Base-by-base conservation (phyloP, 1,284 basidiomycete genomes). In the Ustilago tritici region DNA sequence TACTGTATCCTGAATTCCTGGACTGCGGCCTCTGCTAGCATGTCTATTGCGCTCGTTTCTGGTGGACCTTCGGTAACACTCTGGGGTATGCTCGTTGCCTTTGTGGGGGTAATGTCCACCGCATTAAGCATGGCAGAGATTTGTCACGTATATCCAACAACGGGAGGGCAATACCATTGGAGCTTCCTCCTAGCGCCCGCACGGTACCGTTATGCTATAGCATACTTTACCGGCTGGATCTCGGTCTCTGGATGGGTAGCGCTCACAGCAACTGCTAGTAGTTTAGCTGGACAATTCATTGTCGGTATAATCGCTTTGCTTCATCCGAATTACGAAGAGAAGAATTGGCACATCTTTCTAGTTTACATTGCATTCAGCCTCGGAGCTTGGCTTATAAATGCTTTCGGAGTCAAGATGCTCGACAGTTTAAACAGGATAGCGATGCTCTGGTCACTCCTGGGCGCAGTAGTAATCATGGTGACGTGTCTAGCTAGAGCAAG, bases 161-260 rank as follows among this genome's bases (percentile, higher is more conserved):
- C 86, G 0, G 87, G 87, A 1, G 87, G 87, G 4, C 87, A 87
- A 56, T 87, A 87, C 59, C 86, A 88, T 65, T 87, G 86, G 85
- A 61, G 82, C 4, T 86, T 81, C 28, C 73, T 82, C 17, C 79
- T 88, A 1, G 61, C 85, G 5, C 84, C 87, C 11, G 66, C 82
- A 2, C 59, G 67, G 4, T 79, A 66, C 56, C 80, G 82, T 12
- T 79, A 82, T 57, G 67, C 65, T 3, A 70, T 82, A 2, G 80
- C 83, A 2, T 87, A 81, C 63, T 73, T 82, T 40, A 77, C 76
- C 4, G 82, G 79, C 2, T 85, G 81, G 79, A 69, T 80, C 23
- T 58, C 56, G 15, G 66, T 75, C 0, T 83, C 86, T 0, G 87
- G 87, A 1, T 88, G 87, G 87, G 80, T 86, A 40, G 82, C 86